Base-by-base conservation (phyloP, 345 rosid species). In the Moringa oleifera region DNA sequence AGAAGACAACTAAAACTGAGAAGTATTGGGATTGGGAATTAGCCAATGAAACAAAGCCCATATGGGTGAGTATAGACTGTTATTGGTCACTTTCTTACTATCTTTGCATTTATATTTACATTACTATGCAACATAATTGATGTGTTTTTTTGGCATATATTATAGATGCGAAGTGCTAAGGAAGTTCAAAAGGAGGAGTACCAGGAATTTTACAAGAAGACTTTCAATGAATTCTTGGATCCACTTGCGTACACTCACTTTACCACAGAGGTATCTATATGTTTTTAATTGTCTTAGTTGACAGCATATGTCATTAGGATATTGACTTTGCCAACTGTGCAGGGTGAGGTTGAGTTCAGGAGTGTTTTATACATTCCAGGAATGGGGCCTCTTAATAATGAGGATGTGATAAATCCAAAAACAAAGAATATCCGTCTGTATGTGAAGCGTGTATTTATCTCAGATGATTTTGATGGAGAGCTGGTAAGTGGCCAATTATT, bases 391-490 rank as follows among this genome's bases (percentile, higher is more conserved):
- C 87, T 89, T 25, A 89, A 89, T 82, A 91, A 87, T 19, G 98
- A 95, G 72, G 97, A 91, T 3, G 85, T 87, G 2, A 67, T 81
- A 10, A 95, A 89, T 65, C 93, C 99, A 1, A 95, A 95, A 67
- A 84, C 98, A 36, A 95, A 95, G 77, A 91, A 91, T 60, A 91
- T 91, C 51, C 86, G 97, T 1, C 63, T 91, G 68, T 82, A 87
- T 66, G 99, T 95, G 58, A 95, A 95, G 77, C 89, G 99, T 19
- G 99, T 95, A 53, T 95, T 95, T 71, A 95, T 95, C 77, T 95
- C 98, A 20, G 97, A 95, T 81, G 99, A 95, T 80, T 95, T 95
- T 77, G 99, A 95, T 77, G 99, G 99, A 70, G 99, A 94, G 76
- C 82, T 94, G 87, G 99, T 94, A 62, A 80, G 90, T 41, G 47